Base-by-base conservation (phyloP, 306 rosid genomes). In the Coriaria nepalensis region DNA sequence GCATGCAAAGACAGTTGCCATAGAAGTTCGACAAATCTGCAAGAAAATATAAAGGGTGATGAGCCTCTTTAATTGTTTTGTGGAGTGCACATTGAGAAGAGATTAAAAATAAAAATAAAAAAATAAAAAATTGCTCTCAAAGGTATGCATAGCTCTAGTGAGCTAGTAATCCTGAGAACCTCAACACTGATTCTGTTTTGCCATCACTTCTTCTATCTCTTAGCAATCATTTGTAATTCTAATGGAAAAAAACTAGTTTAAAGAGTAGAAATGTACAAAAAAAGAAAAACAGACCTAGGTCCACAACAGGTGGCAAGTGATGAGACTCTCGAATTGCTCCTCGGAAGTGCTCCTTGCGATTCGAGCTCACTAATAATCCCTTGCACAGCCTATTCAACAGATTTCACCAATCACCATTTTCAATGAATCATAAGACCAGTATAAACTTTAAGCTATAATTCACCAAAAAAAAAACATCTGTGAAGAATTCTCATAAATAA, bases 1-100 rank as follows among this genome's bases (percentile, higher is more conserved):
- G 96, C 98, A 77, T 92, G 98, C 94, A 92, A 61, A 40, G 98
- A 90, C 71, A 90, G 95, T 72, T 90, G 95, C 98, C 98, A 90
- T 53, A 90, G 64, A 52, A 90, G 98, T 73, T 90, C 98, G 38
- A 90, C 98, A 79, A 90, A 90, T 70, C 98, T 90, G 85, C 50
- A 44, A 38, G n/a, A 14, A 56, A n/a, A 8, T 55, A 13, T 14
- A 11, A n/a, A 35, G 12, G 15, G 46, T 50, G n/a, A 67, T 52
- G 45, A 14, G 8, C 8, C 49, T 7, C 38, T 40, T 5, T 20
- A 20, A 20, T 20, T 20, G 29, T 20, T 20, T 20, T 20, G 2
- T 20, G 29, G 2, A 20, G 29, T 20, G 29, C 29, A 1, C 29
- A 20, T 20, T 20, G 29, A 20, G 29, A 20, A 20, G 29, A 20